These are phyloP conservation scores for Pseudognaphalium luteoalbum DNA, from an alignment of 129 eudicot species.

Conservation along the genomic window DNA sequence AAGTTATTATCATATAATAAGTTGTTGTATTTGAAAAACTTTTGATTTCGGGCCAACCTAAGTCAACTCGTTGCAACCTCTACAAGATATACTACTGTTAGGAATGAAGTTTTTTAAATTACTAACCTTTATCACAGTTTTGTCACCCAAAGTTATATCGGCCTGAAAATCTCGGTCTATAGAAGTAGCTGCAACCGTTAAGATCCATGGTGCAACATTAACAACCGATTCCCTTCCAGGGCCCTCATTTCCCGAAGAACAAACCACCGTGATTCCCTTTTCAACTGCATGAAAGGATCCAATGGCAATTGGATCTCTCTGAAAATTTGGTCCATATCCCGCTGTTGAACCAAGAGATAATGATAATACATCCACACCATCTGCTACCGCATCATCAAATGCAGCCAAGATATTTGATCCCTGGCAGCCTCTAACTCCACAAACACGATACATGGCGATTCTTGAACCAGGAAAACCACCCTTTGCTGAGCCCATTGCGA, in stretches of 20 bases:
- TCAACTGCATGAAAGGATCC: conserved; percentile 88
- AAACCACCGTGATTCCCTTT: conserved; percentile 69
- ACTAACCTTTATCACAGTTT: conserved; percentile 61
- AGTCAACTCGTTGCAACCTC: too few species aligned
- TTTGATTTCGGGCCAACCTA: too few species aligned
- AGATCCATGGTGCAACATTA: conserved; percentile 80
- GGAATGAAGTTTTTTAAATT: neutral
- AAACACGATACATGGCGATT: conserved; percentile 70
- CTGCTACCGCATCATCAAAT: conserved; percentile 77
- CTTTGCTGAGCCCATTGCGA: conserved; percentile 74
- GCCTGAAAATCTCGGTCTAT: conserved; percentile 83
- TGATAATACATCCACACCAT: conserved; percentile 79
- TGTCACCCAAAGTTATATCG: conserved; percentile 56
- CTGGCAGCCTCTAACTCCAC: conserved; percentile 47
- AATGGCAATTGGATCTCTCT: conserved; percentile 65
- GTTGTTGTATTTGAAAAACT: too few species aligned
- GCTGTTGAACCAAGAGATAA: conserved; percentile 63
- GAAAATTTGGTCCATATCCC: conserved; percentile 37
- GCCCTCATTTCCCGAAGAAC: conserved; percentile 86
- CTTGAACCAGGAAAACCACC: conserved; percentile 80
- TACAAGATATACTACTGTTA: neutral
- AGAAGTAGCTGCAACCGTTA: conserved; percentile 80
- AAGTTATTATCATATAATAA: too few species aligned
- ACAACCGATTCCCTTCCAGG: conserved; percentile 47
- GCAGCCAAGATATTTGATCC: conserved; percentile 76